A percentile compares a stretch with the other conserved stretches of the same genome.
Evolutionary conservation across 2,329 filamentous ascomycete species (phyloP).

Genomic region (Fusarium sp.): DNA sequence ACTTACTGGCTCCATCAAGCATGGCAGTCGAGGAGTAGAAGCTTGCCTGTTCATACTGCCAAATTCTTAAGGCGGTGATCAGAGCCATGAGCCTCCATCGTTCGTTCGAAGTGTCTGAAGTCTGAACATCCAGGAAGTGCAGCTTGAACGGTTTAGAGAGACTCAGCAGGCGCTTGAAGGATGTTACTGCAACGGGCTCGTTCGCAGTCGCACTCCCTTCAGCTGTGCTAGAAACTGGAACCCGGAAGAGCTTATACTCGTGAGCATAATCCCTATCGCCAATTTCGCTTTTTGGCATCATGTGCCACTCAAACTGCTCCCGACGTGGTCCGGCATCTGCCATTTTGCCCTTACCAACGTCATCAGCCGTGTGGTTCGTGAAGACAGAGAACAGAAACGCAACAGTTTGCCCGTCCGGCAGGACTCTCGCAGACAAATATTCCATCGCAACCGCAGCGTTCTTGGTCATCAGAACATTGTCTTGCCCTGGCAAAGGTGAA

Average conservation of each 20-base stretch:
- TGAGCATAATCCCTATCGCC: background rate
- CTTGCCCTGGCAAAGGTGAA: background rate
- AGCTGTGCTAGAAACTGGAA: background rate
- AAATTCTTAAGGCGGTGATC: background rate
- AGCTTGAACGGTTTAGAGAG: background rate
- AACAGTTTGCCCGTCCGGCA: background rate
- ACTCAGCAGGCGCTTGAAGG: background rate
- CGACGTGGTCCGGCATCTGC: background rate
- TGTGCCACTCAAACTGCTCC: background rate
- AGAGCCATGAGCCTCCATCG: background rate
- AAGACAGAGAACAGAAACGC: background rate
- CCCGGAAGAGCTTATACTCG: background rate
- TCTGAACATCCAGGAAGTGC: background rate
- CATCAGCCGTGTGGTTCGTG: background rate
- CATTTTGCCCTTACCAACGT: background rate
- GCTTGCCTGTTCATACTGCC: background rate
- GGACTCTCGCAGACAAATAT: background rate
- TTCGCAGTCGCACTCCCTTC: background rate
- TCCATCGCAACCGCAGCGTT: background rate
- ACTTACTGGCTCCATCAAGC: background rate
- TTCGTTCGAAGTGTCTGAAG: background rate
- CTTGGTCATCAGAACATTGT: background rate
- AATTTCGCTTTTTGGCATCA: background rate
- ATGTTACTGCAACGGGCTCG: background rate
- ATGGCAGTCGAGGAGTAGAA: background rate